Evolutionary conservation across 2,329 filamentous ascomycete species (phyloP).

Genomic region (Colletotrichum tropicicola): DNA sequence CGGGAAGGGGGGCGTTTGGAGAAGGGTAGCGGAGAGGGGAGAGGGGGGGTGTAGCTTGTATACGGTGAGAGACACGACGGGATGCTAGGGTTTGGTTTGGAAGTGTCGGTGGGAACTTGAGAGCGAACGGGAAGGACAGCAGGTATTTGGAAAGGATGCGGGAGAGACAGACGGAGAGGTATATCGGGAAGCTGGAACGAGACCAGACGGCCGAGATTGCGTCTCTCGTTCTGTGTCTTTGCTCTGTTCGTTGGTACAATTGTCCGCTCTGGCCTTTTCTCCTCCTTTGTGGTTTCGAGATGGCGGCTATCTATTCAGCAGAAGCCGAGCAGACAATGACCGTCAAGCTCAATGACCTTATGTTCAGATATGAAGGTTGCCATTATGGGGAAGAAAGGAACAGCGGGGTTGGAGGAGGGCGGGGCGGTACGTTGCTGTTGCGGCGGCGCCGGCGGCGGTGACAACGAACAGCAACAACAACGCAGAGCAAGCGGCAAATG

Average conservation of each 20-base stretch:
- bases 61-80: conserved; percentile 22
- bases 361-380: conserved; percentile 26
- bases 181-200: conserved; percentile 19
- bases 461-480: conserved; percentile 6
- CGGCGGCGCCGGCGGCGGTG: background rate
- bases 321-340: conserved; percentile 31
- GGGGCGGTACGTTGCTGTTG: conserved; percentile 9
- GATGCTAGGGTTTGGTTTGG: conserved; percentile 9
- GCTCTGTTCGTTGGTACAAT: conserved; percentile 8
- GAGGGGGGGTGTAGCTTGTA: conserved; percentile 14
- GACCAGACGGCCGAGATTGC: conserved; percentile 14
- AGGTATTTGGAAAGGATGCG: background rate
- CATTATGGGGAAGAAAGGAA: conserved; percentile 26
- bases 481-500: background rate
- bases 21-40: conserved; percentile 1
- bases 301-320: conserved; percentile 17
- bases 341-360: conserved; percentile 33
- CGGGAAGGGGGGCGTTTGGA: conserved; percentile 21
- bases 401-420: conserved; percentile 19
- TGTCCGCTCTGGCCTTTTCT: conserved; percentile 17
- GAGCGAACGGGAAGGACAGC: conserved; percentile 4
- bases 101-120: conserved; percentile 11
- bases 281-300: conserved; percentile 20
- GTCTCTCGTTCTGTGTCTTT: background rate
- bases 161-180: conserved; percentile 16